phyloP scores from a whole-genome alignment of 805 yeast genomes.

The Metschnikowia picachoensis region DNA sequence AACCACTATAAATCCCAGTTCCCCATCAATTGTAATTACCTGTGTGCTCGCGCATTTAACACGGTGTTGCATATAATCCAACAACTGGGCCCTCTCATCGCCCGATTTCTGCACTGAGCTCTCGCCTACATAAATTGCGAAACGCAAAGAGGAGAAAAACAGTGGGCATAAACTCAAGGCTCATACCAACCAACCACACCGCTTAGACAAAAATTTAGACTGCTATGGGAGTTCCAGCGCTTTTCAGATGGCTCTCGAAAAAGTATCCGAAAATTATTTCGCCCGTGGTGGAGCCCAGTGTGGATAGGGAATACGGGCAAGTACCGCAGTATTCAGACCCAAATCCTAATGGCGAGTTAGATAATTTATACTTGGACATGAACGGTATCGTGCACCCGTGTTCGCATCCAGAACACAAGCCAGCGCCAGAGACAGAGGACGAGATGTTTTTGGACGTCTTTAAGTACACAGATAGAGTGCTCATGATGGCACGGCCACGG shows the following conservation, averaged over 20 bases:
- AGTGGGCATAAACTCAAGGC: not conserved
- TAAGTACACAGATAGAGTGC: conserved; percentile 85
- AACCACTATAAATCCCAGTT: no score
- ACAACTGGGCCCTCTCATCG: no score
- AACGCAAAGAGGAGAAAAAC: conserved; percentile 3
- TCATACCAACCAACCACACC: no score
- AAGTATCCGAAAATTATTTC: conserved; percentile 93
- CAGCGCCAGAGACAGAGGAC: conserved; percentile 94
- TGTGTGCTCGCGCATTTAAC: no score
- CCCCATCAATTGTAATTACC: no score
- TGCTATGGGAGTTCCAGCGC: conserved; percentile 93
- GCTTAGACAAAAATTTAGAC: not conserved
- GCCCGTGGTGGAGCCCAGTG: conserved; percentile 77
- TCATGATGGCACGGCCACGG: conserved; percentile 92
- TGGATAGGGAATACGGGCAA: conserved; percentile 36
- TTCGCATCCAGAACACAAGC: conserved; percentile 95
- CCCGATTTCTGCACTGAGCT: no score
- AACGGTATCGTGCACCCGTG: conserved; percentile 99
- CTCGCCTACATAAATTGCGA: conserved; percentile 1
- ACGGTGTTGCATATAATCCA: no score
- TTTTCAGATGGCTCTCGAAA: conserved; percentile 91
- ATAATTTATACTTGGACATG: conserved; percentile 93
- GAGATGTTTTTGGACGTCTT: conserved; percentile 95
- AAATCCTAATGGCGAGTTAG: conserved; percentile 94
- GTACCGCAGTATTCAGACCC: conserved; percentile 55